Percentiles rank a stretch among this genome's conserved stretches.
Conservation (phyloP, 805 yeast species). For the Wilhelminamyces savonicus region DNA sequence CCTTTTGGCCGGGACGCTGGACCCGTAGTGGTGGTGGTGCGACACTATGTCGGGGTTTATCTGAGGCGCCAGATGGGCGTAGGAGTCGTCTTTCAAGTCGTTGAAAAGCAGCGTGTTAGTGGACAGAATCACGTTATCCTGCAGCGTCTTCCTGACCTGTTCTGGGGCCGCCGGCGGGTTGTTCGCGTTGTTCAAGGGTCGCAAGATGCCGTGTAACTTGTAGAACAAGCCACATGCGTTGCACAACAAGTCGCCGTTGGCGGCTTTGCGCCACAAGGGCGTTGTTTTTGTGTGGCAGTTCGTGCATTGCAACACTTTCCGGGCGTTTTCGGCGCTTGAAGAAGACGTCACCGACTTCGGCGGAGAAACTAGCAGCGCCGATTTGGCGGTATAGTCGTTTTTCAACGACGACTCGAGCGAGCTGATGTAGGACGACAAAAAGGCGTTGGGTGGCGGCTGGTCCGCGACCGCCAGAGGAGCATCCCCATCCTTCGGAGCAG, state of each 20-base stretch:
- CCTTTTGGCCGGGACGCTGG: neutral
- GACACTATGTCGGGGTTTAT: slow-evolving; percentile 4
- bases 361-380: slow-evolving; percentile 1
- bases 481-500: too few relatives aligned
- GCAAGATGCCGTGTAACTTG: slow-evolving; percentile 38
- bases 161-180: too few relatives aligned
- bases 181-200: slow-evolving; percentile 32
- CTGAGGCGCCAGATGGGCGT: neutral
- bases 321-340: slow-evolving; percentile 5
- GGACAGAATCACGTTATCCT: too few relatives aligned
- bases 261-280: slow-evolving; percentile 39
- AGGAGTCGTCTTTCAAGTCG: slow-evolving; percentile 3
- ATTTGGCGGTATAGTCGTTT: slow-evolving; percentile 14
- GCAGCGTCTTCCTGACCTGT: too few relatives aligned
- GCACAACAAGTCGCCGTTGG: slow-evolving; percentile 36
- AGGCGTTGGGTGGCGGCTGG: slow-evolving; percentile 10
- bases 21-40: slow-evolving; percentile 4
- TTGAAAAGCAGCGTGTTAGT: too few relatives aligned
- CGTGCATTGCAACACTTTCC: slow-evolving; percentile 28
- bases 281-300: slow-evolving; percentile 40
- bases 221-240: slow-evolving; percentile 42
- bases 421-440: slow-evolving; percentile 31
- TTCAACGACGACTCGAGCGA: slow-evolving; percentile 32
- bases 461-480: too few relatives aligned
- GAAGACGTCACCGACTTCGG: neutral